Conservation (phyloP, 2,329 filamentous ascomycete species). For the Aspergillus sp. region DNA sequence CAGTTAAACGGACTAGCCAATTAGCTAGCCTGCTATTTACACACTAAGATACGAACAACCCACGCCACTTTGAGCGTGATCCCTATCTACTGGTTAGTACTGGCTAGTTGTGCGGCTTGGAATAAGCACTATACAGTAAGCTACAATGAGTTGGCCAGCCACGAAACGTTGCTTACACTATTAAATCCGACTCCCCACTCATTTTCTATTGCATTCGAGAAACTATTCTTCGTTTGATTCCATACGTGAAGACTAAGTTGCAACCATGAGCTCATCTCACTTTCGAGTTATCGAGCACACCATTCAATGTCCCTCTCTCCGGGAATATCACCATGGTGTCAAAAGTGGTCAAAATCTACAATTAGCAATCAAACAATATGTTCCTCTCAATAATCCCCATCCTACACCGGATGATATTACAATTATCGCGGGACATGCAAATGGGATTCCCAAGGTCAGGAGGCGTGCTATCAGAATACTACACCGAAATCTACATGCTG, state of each 20-base stretch:
- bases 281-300: conserved; percentile 52
- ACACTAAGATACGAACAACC: too few species aligned
- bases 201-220: too few species aligned
- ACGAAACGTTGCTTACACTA: too few species aligned
- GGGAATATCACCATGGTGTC: conserved; percentile 53
- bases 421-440: conserved; percentile 57
- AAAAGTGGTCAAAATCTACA: conserved; percentile 52
- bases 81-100: too few species aligned
- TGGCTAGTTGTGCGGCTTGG: too few species aligned
- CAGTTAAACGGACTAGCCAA: too few species aligned
- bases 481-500: background rate
- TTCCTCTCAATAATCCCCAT: conserved; percentile 49
- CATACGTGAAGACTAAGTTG: background rate
- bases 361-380: conserved; percentile 59
- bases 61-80: too few species aligned
- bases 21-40: too few species aligned
- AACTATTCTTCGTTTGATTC: too few species aligned
- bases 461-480: background rate
- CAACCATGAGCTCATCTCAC: background rate
- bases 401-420: conserved; percentile 53
- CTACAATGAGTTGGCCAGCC: too few species aligned
- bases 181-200: too few species aligned
- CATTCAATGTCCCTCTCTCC: conserved; percentile 53
- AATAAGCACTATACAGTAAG: too few species aligned
- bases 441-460: conserved; percentile 66